Evolutionary conservation across 352 stramenopile genomes (phyloP).

Genomic region (Pythium angustatum): DNA sequence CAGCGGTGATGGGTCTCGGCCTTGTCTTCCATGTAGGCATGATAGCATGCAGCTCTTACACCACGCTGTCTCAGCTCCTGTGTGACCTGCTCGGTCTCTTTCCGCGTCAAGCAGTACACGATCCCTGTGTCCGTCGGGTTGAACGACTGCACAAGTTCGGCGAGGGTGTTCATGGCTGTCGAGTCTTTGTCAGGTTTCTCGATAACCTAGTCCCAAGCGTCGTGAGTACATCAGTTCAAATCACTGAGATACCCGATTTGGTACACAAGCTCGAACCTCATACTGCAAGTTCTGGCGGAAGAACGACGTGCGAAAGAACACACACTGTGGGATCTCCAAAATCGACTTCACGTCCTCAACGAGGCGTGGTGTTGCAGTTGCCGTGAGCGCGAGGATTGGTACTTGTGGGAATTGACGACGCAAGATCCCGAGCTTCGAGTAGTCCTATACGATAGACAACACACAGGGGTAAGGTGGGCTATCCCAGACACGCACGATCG

Average conservation of each 20-base stretch:
- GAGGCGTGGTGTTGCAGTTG: constrained; percentile 77
- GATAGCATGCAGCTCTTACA: constrained; percentile 87
- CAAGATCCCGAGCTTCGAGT: constrained; percentile 91
- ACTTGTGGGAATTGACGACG: constrained; percentile 88
- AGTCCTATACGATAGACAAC: constrained; percentile 79
- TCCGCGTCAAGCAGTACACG: constrained; percentile 91
- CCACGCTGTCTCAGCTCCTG: constrained; percentile 64
- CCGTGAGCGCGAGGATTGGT: constrained; percentile 91
- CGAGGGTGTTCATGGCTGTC: constrained; percentile 58
- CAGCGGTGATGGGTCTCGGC: constrained; percentile 64
- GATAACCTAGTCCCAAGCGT: constrained; percentile 32
- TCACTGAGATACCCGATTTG: neutral
- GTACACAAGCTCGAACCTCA: constrained; percentile 42
- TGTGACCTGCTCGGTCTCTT: constrained; percentile 91
- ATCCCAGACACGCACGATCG: no score
- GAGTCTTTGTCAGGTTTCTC: constrained; percentile 52
- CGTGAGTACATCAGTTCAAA: no score
- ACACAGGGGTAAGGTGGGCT: no score
- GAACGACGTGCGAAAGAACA: constrained; percentile 90
- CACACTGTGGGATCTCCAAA: constrained; percentile 67
- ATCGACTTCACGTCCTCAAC: constrained; percentile 75
- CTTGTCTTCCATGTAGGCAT: constrained; percentile 78
- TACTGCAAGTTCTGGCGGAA: constrained; percentile 92
- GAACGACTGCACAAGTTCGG: constrained; percentile 77
- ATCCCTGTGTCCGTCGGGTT: constrained; percentile 73